A percentile compares a stretch with the other conserved stretches of the same genome.
Conservation (phyloP, 805 yeast genomes). For the Sugiyamaella valdiviana region DNA sequence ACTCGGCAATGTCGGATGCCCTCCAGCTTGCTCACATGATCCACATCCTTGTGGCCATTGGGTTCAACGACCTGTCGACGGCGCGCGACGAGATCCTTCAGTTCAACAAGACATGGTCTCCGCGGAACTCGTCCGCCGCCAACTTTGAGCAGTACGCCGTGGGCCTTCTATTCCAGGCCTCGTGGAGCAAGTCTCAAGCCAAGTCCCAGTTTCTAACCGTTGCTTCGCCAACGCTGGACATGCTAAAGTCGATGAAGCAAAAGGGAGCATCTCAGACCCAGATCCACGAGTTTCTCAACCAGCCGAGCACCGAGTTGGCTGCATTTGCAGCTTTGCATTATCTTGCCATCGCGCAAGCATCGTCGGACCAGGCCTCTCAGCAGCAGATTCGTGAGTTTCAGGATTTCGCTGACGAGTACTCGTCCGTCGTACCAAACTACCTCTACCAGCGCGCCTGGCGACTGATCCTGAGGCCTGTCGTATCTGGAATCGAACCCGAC, state of each 20-base stretch:
- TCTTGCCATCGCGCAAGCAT: background rate
- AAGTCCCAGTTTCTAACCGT: background rate
- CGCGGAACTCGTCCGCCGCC: background rate
- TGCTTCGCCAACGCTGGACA: background rate
- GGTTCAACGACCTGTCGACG: background rate
- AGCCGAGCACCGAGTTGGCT: background rate
- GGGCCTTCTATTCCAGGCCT: background rate
- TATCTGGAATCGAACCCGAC: background rate
- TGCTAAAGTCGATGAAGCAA: background rate
- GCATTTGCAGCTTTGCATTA: background rate
- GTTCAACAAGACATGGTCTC: background rate
- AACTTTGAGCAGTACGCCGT: background rate
- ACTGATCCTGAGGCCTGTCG: background rate
- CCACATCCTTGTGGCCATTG: background rate
- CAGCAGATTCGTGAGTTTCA: background rate
- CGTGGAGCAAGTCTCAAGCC: background rate
- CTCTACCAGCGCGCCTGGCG: background rate
- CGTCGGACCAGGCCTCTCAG: background rate
- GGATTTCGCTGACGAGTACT: background rate
- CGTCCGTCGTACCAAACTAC: background rate
- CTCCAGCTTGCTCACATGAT: background rate
- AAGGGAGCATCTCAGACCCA: background rate
- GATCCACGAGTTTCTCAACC: background rate
- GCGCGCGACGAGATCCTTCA: background rate
- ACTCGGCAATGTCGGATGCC: background rate